Evolutionary conservation across 2,329 filamentous ascomycete species (phyloP).

Genomic region (Epichloe glyceriae): DNA sequence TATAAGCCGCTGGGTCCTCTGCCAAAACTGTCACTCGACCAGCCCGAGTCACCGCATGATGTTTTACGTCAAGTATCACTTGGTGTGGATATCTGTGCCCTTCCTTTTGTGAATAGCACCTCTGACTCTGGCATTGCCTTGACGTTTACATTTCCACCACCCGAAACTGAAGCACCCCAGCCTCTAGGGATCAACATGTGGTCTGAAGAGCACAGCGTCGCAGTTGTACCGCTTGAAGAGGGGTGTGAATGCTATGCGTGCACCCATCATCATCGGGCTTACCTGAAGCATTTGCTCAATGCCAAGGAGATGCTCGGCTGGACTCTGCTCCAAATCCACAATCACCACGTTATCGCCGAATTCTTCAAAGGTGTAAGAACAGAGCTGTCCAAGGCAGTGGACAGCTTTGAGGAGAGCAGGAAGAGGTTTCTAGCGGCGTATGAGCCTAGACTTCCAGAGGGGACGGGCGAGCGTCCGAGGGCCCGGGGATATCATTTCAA

Average conservation of each 20-base stretch:
- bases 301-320: conserved; percentile 96
- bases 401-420: conserved; percentile 43
- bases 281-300: conserved; percentile 71
- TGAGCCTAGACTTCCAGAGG: conserved; percentile 55
- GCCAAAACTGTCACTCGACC: conserved; percentile 62
- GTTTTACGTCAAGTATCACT: conserved; percentile 62
- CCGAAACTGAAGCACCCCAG: conserved; percentile 8
- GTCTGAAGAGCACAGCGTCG: conserved; percentile 45
- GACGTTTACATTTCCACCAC: conserved; percentile 58
- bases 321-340: conserved; percentile 86
- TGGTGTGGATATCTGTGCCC: conserved; percentile 67
- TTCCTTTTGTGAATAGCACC: conserved; percentile 59
- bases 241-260: conserved; percentile 76
- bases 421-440: conserved; percentile 41
- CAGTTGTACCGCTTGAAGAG: conserved; percentile 46
- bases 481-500: conserved; percentile 75
- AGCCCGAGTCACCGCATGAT: conserved; percentile 58
- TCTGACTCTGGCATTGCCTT: conserved; percentile 82
- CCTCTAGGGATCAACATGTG: conserved; percentile 73
- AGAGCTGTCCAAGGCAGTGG: conserved; percentile 43
- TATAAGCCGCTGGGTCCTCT: conserved; percentile 43
- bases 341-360: conserved; percentile 55
- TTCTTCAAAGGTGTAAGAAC: conserved; percentile 64
- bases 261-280: conserved; percentile 71
- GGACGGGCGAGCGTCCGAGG: conserved; percentile 66